Evolutionary conservation across 805 yeast species (phyloP), one percentile per base, ranked within the genome.

Genomic region (Lipomyces spencermartinsiae): DNA sequence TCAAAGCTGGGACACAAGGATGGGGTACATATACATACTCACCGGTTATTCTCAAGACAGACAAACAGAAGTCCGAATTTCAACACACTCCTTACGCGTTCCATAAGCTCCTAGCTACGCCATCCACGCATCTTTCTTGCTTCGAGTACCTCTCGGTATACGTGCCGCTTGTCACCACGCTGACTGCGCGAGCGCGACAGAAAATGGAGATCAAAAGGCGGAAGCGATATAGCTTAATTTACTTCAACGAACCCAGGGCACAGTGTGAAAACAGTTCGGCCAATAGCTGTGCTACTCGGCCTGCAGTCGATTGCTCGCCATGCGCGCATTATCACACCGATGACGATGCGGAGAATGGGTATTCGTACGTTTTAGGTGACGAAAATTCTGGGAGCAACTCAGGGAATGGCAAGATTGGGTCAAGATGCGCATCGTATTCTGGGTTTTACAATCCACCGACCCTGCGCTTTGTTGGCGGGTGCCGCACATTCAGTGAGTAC

Each of bases 401-500:
- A 5, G 61, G 35, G 8, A 58, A 34, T 39, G 61, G 35, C 31
- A 34, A n/a, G 31, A 34, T 43, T 0, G 49, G 49, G 22, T 43
- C 49, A 43, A 43, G n/a, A 43, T 63, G 59, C 39, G 19, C 64
- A 5, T 59, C 64, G 2, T 65, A 57, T 55, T 34, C 62, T 2
- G 71, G 66, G 14, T 65, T 65, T 35, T n/a, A 29, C 19, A 37
- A 35, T 54, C 72, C 72, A 53, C 53, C 58, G 19, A 19, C 59
- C n/a, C 46, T 69, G 51, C 55, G 64, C 4, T 66, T 63, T 34
- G 65, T 35, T 12, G 62, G 60, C 12, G 65, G 70, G 12, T 39
- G 67, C 46, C 46, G 65, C n/a, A 39, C 72, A 22, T 69, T 69
- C 43, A 59, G 70, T 9, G 71, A 68, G 33, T 68, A 66, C 46